Conservation (phyloP, 75 land plant species). For the Larix kaempferi region DNA sequence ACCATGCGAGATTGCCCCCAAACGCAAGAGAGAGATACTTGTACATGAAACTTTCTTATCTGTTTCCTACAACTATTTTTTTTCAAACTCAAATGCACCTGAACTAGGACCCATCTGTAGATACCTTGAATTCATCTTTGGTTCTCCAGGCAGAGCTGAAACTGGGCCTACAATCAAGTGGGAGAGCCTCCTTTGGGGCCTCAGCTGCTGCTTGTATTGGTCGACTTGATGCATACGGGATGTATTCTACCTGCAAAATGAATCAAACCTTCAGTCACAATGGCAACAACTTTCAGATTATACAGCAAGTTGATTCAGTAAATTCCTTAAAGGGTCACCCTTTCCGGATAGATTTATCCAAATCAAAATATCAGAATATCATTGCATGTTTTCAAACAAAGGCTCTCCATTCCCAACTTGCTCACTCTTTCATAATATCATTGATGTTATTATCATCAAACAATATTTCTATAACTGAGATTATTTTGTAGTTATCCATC, state of each 20-base stretch:
- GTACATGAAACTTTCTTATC: neutral
- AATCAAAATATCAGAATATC: neutral
- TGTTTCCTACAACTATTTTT: neutral
- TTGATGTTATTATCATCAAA: neutral
- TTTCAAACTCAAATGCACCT: neutral
- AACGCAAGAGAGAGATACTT: neutral
- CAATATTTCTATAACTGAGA: neutral
- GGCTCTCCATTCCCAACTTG: neutral
- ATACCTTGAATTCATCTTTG: conserved; percentile 50
- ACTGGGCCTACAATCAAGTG: conserved; percentile 56
- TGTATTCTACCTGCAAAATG: conserved; percentile 57
- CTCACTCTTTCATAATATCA: neutral
- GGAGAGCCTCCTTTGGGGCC: conserved; percentile 72
- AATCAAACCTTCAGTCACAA: neutral
- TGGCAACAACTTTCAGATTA: neutral
- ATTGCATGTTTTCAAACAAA: neutral
- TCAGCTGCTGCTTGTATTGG: conserved; percentile 42
- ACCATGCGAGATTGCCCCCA: neutral
- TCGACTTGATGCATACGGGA: conserved; percentile 37
- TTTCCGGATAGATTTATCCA: neutral
- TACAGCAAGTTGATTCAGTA: neutral
- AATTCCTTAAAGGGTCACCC: too few relatives aligned
- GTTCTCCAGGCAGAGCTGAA: conserved; percentile 52
- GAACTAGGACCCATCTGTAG: neutral
- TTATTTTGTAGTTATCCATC: neutral